Base-by-base conservation (phyloP, 73 alveolate genomes). In the Breviolum minutum region DNA sequence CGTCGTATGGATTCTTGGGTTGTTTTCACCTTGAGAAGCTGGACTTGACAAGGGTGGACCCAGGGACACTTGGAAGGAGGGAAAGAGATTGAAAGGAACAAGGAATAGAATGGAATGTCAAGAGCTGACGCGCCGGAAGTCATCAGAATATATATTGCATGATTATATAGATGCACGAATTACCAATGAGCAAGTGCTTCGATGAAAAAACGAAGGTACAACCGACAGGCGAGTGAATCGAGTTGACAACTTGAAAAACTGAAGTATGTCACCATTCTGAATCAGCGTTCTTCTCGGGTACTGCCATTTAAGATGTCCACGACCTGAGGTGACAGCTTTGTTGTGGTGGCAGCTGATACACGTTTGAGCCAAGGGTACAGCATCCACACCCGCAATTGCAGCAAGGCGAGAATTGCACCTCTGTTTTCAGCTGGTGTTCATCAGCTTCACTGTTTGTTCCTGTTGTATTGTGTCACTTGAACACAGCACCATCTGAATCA, bases 301-400 rank as follows among this genome's bases (percentile, higher is more conserved):
- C n/a, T n/a, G n/a, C n/a, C n/a, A n/a, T n/a, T n/a, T n/a, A 17
- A 22, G 24, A 68, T 17, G 77, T 68, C 24, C 77, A 68, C 77
- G 77, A 68, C 66, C 24, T 7, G 74, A 40, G 99, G 99, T 17
- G 99, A 99, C 61, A 99, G 99, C 99, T 99, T 99, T 99, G 99
- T 99, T 27, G 99, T 99, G 89, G 99, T 99, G 66, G 99, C 99
- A 9, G 99, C 99, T 19, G 99, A 99, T 99, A 99, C 99, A 63
- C 99, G 99, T 79, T 99, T 99, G 94, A 99, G 99, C 85, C 96
- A 89, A 86, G 99, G 99, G 99, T 99, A 95, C 99, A 96, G 99
- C 96, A 99, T 99, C 96, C 99, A 99, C 90, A 99, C 99, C 61
- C 99, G 99, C 94, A 99, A 99, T 86, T 82, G 99, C 87, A 99